Conservation (phyloP, 176 grass and related monocot genomes). For the Eragrostis nindensis region DNA sequence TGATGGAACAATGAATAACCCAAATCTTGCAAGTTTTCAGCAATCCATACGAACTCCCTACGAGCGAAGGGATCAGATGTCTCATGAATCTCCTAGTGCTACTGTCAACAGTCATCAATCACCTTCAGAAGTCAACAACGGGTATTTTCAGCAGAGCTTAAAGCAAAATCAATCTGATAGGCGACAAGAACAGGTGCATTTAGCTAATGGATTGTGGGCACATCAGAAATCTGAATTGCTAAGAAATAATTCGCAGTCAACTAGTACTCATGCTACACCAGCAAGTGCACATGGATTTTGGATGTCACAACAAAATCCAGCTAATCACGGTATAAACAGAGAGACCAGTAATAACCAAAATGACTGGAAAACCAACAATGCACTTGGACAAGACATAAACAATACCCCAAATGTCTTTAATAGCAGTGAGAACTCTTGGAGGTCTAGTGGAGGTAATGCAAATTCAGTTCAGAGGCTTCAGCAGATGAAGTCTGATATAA, state of each 20-base stretch:
- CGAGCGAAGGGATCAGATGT: constrained; percentile 49
- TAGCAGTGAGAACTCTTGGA: constrained; percentile 59
- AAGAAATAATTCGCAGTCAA: constrained; percentile 51
- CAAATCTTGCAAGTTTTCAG: constrained; percentile 64
- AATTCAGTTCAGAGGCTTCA: constrained; percentile 54
- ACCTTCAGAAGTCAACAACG: constrained; percentile 55
- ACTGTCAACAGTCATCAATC: constrained; percentile 48
- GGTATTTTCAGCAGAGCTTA: constrained; percentile 51
- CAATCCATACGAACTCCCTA: constrained; percentile 49
- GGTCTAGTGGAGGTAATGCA: constrained; percentile 47
- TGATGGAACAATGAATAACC: constrained; percentile 55
- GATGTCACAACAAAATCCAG: constrained; percentile 64
- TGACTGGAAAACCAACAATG: constrained; percentile 64
- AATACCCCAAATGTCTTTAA: constrained; percentile 50
- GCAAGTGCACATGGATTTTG: constrained; percentile 63
- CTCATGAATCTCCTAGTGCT: constrained; percentile 43
- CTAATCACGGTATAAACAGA: constrained; percentile 56
- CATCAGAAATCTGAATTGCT: constrained; percentile 60
- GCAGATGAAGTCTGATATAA: constrained; percentile 57
- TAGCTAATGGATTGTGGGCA: constrained; percentile 59
- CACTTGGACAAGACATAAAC: constrained; percentile 52
- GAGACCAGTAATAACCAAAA: constrained; percentile 67
- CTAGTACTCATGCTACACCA: constrained; percentile 45
- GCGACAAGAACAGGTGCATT: constrained; percentile 55
- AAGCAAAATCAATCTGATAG: constrained; percentile 66